Percentiles rank a stretch among this genome's conserved stretches.
Evolutionary conservation across 495 filamentous ascomycete species (phyloP).

Genomic region (Neurospora sp.): DNA sequence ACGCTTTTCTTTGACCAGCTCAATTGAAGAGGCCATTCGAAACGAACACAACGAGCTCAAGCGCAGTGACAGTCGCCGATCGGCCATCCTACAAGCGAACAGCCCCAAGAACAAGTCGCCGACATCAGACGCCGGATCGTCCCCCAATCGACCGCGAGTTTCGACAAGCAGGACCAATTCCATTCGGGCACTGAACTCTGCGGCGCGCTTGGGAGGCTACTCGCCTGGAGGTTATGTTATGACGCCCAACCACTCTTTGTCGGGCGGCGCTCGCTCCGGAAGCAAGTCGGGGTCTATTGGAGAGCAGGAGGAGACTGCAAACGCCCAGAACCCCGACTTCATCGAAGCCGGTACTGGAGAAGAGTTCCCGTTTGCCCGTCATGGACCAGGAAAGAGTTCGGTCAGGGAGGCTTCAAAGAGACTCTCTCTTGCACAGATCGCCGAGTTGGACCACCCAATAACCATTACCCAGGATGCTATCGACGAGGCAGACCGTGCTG

Average conservation of each 20-base stretch:
- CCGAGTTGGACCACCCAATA: constrained; percentile 33
- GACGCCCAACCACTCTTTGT: constrained; percentile 54
- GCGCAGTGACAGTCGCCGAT: constrained; percentile 50
- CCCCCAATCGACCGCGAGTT: background rate
- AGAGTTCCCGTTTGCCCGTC: constrained; percentile 28
- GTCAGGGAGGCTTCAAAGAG: constrained; percentile 33
- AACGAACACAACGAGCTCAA: constrained; percentile 72
- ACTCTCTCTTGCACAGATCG: constrained; percentile 34
- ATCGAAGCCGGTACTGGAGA: constrained; percentile 21
- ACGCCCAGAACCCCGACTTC: background rate
- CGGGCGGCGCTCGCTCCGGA: constrained; percentile 47
- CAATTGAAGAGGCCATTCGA: constrained; percentile 72
- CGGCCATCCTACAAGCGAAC: constrained; percentile 39
- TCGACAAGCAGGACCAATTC: constrained; percentile 50
- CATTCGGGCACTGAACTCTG: constrained; percentile 54
- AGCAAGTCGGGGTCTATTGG: constrained; percentile 37
- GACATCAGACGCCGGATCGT: constrained; percentile 24
- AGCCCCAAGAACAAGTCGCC: constrained; percentile 20
- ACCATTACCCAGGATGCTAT: constrained; percentile 33
- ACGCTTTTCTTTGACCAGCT: constrained; percentile 65
- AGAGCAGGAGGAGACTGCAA: background rate
- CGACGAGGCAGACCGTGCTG: constrained; percentile 33
- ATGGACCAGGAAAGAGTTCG: constrained; percentile 37
- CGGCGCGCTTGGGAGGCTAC: constrained; percentile 60
- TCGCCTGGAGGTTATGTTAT: constrained; percentile 56